Evolutionary conservation across 2,329 filamentous ascomycete genomes (phyloP).

Genomic region (Trichoderma breve): DNA sequence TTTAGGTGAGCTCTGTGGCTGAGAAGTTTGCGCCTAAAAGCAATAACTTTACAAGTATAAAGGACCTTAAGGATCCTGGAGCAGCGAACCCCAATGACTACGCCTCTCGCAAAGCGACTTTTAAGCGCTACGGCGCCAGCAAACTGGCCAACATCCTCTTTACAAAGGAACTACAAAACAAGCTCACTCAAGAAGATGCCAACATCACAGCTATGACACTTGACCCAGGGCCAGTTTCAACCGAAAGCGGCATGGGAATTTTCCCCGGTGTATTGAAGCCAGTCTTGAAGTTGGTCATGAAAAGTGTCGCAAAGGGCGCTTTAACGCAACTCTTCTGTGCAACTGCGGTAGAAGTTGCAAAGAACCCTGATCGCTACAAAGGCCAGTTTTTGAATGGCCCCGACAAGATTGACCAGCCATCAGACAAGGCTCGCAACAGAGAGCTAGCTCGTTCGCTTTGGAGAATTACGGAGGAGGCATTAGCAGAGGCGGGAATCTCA

Average conservation of each 20-base stretch:
- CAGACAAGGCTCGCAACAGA: background rate
- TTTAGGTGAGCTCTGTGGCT: background rate
- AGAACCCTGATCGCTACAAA: background rate
- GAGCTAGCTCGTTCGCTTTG: background rate
- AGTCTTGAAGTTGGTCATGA: background rate
- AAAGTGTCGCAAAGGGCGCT: background rate
- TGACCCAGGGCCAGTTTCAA: background rate
- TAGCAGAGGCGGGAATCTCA: background rate
- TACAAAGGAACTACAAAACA: background rate
- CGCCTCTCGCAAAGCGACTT: background rate
- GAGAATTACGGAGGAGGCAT: background rate
- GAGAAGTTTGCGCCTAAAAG: background rate
- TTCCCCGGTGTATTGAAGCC: background rate
- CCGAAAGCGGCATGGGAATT: background rate
- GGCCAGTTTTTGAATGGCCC: background rate
- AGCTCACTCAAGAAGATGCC: background rate
- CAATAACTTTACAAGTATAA: background rate
- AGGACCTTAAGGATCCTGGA: background rate
- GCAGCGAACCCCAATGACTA: background rate
- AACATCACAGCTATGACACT: background rate
- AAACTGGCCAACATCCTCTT: background rate
- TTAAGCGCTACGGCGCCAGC: background rate
- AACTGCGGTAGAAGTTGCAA: background rate
- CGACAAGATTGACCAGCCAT: background rate
- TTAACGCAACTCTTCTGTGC: background rate